phyloP scores from a whole-genome alignment of 495 filamentous ascomycete species.

The Annulohypoxylon maeteangense region DNA sequence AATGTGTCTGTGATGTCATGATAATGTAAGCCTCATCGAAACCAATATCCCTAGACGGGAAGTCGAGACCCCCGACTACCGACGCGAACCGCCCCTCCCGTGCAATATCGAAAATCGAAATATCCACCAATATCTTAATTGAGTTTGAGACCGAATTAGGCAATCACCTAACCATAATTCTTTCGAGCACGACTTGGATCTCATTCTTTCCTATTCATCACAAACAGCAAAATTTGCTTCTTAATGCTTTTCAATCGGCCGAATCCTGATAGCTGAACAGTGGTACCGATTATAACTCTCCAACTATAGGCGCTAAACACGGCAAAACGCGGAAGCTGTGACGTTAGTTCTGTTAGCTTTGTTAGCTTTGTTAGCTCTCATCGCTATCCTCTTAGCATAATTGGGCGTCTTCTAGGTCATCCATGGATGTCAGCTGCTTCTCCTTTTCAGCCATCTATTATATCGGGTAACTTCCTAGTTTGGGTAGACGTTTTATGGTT shows the following conservation, averaged over 20 bases:
- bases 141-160: background rate
- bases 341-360: background rate
- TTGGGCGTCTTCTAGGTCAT: background rate
- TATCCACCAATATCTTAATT: background rate
- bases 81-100: slow-evolving; percentile 7
- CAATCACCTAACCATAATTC: slow-evolving; percentile 7
- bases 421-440: slow-evolving; percentile 27
- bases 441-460: slow-evolving; percentile 24
- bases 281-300: slow-evolving; percentile 4
- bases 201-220: slow-evolving; percentile 2
- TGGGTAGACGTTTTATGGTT: slow-evolving; percentile 22
- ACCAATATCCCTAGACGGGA: slow-evolving; percentile 12
- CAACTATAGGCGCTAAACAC: background rate
- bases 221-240: background rate
- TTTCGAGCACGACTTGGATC: slow-evolving; percentile 21
- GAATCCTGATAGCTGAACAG: background rate
- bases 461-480: slow-evolving; percentile 4
- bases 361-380: background rate
- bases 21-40: slow-evolving; percentile 9
- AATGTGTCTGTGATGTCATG: background rate
- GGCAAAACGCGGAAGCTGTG: background rate
- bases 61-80: slow-evolving; percentile 31
- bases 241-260: slow-evolving; percentile 13
- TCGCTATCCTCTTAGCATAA: background rate
- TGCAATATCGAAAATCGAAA: background rate